phyloP scores from a whole-genome alignment of 1,284 basidiomycete species.

The Puccinia horiana region DNA sequence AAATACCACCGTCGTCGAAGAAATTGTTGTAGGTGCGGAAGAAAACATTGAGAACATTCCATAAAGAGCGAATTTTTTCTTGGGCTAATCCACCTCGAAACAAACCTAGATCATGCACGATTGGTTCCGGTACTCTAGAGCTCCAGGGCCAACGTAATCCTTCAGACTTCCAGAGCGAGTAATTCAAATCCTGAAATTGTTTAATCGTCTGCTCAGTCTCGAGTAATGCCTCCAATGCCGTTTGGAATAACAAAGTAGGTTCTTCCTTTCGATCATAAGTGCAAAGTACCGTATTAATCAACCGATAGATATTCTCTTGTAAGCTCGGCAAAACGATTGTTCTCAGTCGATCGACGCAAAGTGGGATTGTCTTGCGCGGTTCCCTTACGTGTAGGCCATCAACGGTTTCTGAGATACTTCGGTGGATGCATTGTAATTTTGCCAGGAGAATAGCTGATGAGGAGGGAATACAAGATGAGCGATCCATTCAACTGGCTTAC shows the following conservation, averaged over 20 bases:
- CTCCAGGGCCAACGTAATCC: too few species aligned
- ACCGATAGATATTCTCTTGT: neutral
- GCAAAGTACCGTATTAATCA: neutral
- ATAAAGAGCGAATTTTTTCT: neutral
- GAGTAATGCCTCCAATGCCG: neutral
- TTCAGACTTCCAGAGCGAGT: neutral
- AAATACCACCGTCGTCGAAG: neutral
- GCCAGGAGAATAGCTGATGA: neutral
- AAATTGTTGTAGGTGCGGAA: neutral
- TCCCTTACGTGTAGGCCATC: too few species aligned
- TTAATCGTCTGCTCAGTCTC: neutral
- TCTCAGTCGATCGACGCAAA: neutral
- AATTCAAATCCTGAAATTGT: neutral
- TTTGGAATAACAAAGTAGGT: neutral
- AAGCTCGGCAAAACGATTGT: neutral
- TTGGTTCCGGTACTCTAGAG: neutral
- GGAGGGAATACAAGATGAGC: neutral
- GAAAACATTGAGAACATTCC: neutral
- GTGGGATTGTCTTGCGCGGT: neutral
- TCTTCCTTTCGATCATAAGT: neutral
- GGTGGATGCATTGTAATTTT: neutral
- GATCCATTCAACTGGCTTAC: neutral
- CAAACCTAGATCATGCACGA: neutral
- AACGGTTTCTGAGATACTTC: neutral
- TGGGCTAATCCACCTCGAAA: constrained; percentile 3